These are phyloP conservation scores for Clitopilus hobsonii DNA, from an alignment of 768 basidiomycete species.

Conservation along the genomic window DNA sequence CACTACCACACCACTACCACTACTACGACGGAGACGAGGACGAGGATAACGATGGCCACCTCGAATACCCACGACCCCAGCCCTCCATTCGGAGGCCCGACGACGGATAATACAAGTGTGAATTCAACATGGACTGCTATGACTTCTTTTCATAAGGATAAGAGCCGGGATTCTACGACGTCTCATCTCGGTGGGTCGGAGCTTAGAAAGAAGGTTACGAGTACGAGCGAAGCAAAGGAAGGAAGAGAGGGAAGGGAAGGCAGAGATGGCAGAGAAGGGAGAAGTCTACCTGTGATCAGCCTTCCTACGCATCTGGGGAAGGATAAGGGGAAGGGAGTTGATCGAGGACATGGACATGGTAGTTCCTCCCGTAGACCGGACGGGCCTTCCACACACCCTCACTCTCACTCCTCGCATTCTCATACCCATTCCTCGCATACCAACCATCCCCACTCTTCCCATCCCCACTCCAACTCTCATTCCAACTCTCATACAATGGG, in stretches of 20 bases:
- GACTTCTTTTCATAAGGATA: background rate
- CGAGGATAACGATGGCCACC: background rate
- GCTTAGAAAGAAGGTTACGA: background rate
- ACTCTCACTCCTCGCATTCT: too few species aligned
- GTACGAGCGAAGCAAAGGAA: background rate
- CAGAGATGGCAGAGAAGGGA: constrained; percentile 2
- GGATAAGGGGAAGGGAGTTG: constrained; percentile 19
- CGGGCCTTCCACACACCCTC: too few species aligned
- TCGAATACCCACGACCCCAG: background rate
- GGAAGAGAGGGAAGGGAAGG: background rate
- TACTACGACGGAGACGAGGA: too few species aligned
- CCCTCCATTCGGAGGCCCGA: background rate
- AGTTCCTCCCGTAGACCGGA: too few species aligned
- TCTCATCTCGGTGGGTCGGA: background rate
- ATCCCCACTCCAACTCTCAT: background rate
- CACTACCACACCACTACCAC: too few species aligned
- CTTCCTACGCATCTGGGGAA: constrained; percentile 9
- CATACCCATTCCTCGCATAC: background rate
- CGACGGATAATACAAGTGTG: background rate
- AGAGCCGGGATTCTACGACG: background rate
- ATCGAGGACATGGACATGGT: constrained; percentile 7
- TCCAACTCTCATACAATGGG: constrained; percentile 30
- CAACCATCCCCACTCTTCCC: background rate
- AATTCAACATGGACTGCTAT: background rate
- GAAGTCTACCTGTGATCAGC: background rate